These are phyloP conservation scores for Phytophthora ohioensis DNA, from an alignment of 352 stramenopile species.

Conservation along the genomic window DNA sequence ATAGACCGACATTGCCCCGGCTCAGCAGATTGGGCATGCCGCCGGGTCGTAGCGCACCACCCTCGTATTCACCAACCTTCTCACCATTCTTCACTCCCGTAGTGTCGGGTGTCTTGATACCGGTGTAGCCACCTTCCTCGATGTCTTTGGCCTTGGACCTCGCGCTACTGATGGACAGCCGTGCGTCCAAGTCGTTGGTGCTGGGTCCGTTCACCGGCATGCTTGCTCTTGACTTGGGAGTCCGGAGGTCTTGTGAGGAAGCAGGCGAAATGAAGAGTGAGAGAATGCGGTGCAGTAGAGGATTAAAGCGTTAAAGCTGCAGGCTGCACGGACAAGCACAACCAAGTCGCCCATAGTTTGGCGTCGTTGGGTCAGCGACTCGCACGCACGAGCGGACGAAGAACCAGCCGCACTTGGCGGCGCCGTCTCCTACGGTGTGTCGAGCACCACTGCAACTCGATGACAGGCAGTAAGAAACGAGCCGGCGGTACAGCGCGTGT, in stretches of 20 bases:
- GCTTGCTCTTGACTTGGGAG: conserved; percentile 8
- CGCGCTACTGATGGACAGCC: conserved; percentile 47
- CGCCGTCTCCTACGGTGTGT: conserved; percentile 24
- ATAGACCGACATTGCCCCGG: conserved; percentile 47
- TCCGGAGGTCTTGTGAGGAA: conserved; percentile 24
- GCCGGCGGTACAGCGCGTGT: conserved; percentile 12
- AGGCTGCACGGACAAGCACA: conserved; percentile 23
- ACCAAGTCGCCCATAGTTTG: background rate
- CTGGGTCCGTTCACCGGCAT: conserved; percentile 27
- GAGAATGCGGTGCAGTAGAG: conserved; percentile 4
- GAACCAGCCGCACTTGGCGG: conserved; percentile 17
- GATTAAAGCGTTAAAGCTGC: conserved; percentile 20
- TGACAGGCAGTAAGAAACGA: conserved; percentile 36
- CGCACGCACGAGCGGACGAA: conserved; percentile 29
- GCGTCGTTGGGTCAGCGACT: conserved; percentile 13
- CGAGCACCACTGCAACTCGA: conserved; percentile 24
- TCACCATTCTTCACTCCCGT: conserved; percentile 10
- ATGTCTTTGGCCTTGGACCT: conserved; percentile 35
- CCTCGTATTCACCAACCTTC: conserved; percentile 40
- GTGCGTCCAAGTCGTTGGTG: conserved; percentile 38
- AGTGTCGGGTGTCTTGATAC: conserved; percentile 39
- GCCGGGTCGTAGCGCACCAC: conserved; percentile 51
- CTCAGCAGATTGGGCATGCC: conserved; percentile 44
- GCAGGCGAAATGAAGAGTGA: conserved; percentile 36
- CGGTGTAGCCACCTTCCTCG: conserved; percentile 39